Evolutionary conservation across 2,329 filamentous ascomycete genomes (phyloP).

Genomic region (Trichoderma aggressivum): DNA sequence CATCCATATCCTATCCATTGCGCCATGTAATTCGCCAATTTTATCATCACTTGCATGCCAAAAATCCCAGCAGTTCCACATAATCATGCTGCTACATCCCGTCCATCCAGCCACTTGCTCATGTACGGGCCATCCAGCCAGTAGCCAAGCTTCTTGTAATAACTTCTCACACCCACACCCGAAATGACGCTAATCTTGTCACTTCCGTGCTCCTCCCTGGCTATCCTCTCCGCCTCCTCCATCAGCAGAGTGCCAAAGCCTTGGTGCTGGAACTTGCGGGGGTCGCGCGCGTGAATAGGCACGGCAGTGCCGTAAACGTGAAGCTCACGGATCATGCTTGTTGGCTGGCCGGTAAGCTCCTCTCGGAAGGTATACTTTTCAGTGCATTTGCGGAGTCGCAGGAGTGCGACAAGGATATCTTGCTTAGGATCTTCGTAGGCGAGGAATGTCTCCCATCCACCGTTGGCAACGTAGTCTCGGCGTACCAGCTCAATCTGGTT

Average conservation of each 20-base stretch:
- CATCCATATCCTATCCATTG: not conserved
- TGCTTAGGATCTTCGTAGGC: conserved; percentile 98
- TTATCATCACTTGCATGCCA: not conserved
- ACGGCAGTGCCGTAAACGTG: conserved; percentile 97
- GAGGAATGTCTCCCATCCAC: conserved; percentile 97
- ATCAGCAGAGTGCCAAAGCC: conserved; percentile 94
- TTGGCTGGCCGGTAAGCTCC: conserved; percentile 81
- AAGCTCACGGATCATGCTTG: conserved; percentile 86
- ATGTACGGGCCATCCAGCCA: conserved; percentile 88
- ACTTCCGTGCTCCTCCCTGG: conserved; percentile 89
- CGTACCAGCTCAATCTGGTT: conserved; percentile 94
- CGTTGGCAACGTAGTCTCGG: conserved; percentile 90
- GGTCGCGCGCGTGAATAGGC: conserved; percentile 92
- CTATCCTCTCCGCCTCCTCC: conserved; percentile 96
- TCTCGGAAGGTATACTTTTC: conserved; percentile 87
- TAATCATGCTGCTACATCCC: conserved; percentile 24
- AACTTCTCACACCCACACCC: conserved; percentile 93
- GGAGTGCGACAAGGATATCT: conserved; percentile 88
- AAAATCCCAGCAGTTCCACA: not conserved
- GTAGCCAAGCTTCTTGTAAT: conserved; percentile 91
- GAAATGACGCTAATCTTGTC: conserved; percentile 95
- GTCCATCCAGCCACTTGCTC: conserved; percentile 61
- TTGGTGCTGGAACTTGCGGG: conserved; percentile 96
- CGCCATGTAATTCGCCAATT: not conserved
- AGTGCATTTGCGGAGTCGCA: conserved; percentile 87